Evolutionary conservation across 208 protist species (phyloP).

Genomic region (Novymonas esmeraldas): DNA sequence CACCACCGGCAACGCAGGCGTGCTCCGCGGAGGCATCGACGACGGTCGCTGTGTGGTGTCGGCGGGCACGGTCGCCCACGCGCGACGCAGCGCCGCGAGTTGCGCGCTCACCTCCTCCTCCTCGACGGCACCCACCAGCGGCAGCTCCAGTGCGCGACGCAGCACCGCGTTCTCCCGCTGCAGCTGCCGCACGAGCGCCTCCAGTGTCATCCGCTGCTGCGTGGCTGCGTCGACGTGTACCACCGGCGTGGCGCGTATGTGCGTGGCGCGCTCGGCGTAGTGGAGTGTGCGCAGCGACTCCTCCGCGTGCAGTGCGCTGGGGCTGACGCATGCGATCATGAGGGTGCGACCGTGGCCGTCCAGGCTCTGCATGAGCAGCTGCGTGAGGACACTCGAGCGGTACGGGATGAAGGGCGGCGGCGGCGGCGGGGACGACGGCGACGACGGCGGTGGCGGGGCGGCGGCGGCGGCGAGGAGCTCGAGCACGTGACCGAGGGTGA

Average conservation of each 20-base stretch:
- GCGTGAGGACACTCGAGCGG: slow-evolving; percentile 83
- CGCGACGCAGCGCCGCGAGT: slow-evolving; percentile 14
- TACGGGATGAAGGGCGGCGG: slow-evolving; percentile 75
- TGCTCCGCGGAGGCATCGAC: background rate
- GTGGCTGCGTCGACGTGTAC: slow-evolving; percentile 70
- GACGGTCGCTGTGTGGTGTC: background rate
- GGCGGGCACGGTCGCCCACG: background rate
- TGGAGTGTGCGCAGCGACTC: slow-evolving; percentile 84
- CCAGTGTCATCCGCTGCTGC: slow-evolving; percentile 58
- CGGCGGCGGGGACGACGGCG: background rate
- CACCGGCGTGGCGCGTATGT: slow-evolving; percentile 54
- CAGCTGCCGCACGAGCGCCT: slow-evolving; percentile 36
- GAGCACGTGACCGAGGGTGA: slow-evolving; percentile 91
- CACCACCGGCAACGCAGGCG: too few species aligned
- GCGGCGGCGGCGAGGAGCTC: slow-evolving; percentile 70
- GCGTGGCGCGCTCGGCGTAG: slow-evolving; percentile 76
- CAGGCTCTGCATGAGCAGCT: slow-evolving; percentile 89
- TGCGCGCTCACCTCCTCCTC: slow-evolving; percentile 15
- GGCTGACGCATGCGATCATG: slow-evolving; percentile 86
- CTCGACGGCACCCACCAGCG: slow-evolving; percentile 8
- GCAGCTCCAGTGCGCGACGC: slow-evolving; percentile 29
- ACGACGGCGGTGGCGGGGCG: background rate
- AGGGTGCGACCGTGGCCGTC: slow-evolving; percentile 71
- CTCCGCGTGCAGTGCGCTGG: slow-evolving; percentile 63
- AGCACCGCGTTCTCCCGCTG: slow-evolving; percentile 61